Conservation (phyloP, 805 yeast species). For the Kregervanrija delftensis region DNA sequence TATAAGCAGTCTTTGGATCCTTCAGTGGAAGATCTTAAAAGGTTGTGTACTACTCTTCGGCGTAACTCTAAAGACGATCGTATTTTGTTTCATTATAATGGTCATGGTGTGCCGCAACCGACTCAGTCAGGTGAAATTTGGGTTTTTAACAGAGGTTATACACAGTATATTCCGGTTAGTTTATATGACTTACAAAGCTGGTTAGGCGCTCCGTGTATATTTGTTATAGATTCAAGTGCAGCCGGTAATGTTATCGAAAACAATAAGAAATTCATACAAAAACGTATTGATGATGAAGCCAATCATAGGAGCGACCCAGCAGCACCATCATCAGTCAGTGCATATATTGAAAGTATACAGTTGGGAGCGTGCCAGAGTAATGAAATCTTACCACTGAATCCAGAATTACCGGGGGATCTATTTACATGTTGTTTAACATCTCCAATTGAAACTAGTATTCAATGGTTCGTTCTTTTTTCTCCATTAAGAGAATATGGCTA, state of each 20-base stretch:
- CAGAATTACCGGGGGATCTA: conserved; percentile 90
- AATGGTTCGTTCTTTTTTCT: conserved; percentile 85
- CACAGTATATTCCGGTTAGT: conserved; percentile 95
- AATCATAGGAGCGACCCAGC: conserved; percentile 44
- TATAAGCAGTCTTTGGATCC: conserved; percentile 92
- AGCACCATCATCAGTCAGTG: conserved; percentile 56
- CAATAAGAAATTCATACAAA: conserved; percentile 83
- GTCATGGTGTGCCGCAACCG: conserved; percentile 98
- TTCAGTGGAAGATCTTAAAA: conserved; percentile 88
- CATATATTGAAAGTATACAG: conserved; percentile 83
- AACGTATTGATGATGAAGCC: conserved; percentile 80
- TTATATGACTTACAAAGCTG: conserved; percentile 93
- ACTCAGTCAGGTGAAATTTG: conserved; percentile 95
- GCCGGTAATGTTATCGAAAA: conserved; percentile 92
- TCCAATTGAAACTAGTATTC: conserved; percentile 89
- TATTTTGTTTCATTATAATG: conserved; percentile 89
- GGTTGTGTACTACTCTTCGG: conserved; percentile 83
- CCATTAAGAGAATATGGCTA: conserved; percentile 49
- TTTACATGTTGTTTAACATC: conserved; percentile 94
- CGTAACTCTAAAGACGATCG: conserved; percentile 92
- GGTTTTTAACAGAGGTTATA: conserved; percentile 96
- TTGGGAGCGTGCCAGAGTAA: conserved; percentile 86
- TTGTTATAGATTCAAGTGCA: conserved; percentile 88
- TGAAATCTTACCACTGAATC: conserved; percentile 86
- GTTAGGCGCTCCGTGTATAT: conserved; percentile 96